Base-by-base conservation (phyloP, 1,284 basidiomycete species). In the Cutaneotrichosporon sp. region DNA sequence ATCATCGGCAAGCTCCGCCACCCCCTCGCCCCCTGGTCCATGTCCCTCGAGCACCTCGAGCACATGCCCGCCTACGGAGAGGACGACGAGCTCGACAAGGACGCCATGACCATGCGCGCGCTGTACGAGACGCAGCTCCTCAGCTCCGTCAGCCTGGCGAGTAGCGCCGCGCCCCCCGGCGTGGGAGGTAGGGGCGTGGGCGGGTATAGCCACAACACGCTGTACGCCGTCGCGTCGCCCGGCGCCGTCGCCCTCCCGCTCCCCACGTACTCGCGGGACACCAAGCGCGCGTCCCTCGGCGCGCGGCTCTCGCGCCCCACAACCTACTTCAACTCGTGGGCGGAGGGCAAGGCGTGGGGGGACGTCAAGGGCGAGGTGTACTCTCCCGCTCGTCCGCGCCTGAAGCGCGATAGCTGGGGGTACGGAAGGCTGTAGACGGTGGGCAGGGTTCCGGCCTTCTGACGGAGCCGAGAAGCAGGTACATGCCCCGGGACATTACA, bases 321-420 rank as follows among this genome's bases (percentile, higher is more conserved):
- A 10, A 47, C 45, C 2, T 47, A 47, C 45, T 47, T 47, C 22
- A 47, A 47, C 22, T 47, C 45, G 22, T 47, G 45, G 45, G 45
- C 45, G 5, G 45, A 47, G 25, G 45, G 45, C 45, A 24, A 4
- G 9, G 4, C 29, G 29, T 9, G 29, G 29, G 9, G 5, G 29
- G 29, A 9, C 29, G 29, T n/a, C n/a, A n/a, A 29, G 29, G 29
- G 5, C 29, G 29, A 29, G 29, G 29, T 29, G 29, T 4, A 29
- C 11, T 36, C 34, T 9, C 34, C 5, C 1, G 34, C 34, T 4
- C 4, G 4, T 1, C 34, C 34, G 2, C 34, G 34, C 11, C 34
- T 5, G 1, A 13, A 14, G 34, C 34, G 13, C 34, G 34, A 36
- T 13, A 36, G 34, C 34, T 16, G 34, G 34, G 2, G 11, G 16